Percentiles rank a stretch among this genome's conserved stretches.
Evolutionary conservation across 2,329 filamentous ascomycete species (phyloP).

Genomic region (Chrysosporium keratinophilum): DNA sequence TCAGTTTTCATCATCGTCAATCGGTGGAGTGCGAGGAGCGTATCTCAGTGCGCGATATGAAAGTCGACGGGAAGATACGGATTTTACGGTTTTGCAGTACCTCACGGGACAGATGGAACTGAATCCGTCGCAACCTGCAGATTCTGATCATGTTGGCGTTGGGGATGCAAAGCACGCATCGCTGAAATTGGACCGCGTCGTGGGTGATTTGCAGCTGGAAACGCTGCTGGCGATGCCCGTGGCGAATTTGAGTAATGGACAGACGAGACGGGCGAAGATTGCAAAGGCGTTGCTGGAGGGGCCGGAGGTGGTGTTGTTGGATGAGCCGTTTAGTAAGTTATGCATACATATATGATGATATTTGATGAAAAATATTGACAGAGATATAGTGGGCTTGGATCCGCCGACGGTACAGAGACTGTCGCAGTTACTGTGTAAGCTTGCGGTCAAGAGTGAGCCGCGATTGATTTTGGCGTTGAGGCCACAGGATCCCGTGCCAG

Average conservation of each 20-base stretch:
- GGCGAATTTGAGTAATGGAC: constrained; percentile 84
- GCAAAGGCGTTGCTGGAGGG: constrained; percentile 69
- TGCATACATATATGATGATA: constrained; percentile 7
- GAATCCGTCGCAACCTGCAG: constrained; percentile 53
- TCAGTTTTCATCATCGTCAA: too few species aligned
- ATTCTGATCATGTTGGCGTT: too few species aligned
- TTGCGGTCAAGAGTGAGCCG: constrained; percentile 58
- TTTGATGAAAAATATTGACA: constrained; percentile 15
- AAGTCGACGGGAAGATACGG: constrained; percentile 71
- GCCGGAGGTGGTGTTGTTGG: constrained; percentile 73
- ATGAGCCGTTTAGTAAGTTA: constrained; percentile 71
- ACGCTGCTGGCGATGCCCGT: constrained; percentile 70
- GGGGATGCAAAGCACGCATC: constrained; percentile 39
- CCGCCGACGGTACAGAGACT: constrained; percentile 65
- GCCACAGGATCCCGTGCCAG: constrained; percentile 76
- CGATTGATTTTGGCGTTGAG: constrained; percentile 66
- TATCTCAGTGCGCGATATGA: constrained; percentile 89
- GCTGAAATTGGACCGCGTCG: constrained; percentile 48
- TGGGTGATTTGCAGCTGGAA: constrained; percentile 58
- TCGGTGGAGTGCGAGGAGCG: constrained; percentile 50
- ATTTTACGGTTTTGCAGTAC: constrained; percentile 75
- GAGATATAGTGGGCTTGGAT: constrained; percentile 63
- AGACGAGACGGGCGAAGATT: constrained; percentile 76
- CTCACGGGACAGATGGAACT: constrained; percentile 71
- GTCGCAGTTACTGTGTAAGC: constrained; percentile 56